Evolutionary conservation across 352 stramenopile genomes (phyloP), one percentile per base, ranked within the genome.

Genomic region (Phytopythium boreale): DNA sequence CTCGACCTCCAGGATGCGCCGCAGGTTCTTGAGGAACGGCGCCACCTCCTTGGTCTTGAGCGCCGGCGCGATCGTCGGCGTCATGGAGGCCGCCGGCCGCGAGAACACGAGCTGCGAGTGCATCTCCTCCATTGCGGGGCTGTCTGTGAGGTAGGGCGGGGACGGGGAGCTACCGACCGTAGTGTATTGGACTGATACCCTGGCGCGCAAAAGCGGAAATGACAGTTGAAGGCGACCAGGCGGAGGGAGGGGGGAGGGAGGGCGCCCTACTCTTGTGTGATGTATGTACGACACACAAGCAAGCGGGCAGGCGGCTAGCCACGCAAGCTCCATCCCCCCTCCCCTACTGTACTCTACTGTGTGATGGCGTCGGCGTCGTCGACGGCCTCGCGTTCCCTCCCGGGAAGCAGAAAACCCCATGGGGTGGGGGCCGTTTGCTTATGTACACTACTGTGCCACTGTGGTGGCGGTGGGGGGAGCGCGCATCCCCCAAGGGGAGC

Each of bases 11-110:
- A 92, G 72, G 61, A 92, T 90, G 34, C 67, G 62, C 55, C 82
- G 79, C 24, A 93, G 64, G 44, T 74, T 89, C 57, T 75, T 76
- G 56, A 93, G 80, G 65, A 93, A 92, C 52, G 84, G 84, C 52
- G 84, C 81, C 41, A 89, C 73, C 47, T 89, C 79, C 62, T 84
- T 82, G 65, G 59, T 17, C 24, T 60, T 60, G 56, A 51, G 39
- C 56, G 41, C 56, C 37, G 56, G 56, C 56, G 56, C 24, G 24
- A 52, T 41, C 56, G 56, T 50, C 12, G 39, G 37, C 37, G 39
- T 26, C 22, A n/a, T n/a, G n/a, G 19, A 37, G 14, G 37, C 24
- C 22, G n/a, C 1, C 24, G 36, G 26, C 39, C 56, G 37, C 0
- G 39, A 41, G 37, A 51, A 61, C 17, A 52, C 39, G 56, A 51